Percentiles rank a stretch among this genome's conserved stretches.
These are phyloP conservation scores for Spatholobus suberectus DNA, from an alignment of 306 rosid species.

Conservation along the genomic window DNA sequence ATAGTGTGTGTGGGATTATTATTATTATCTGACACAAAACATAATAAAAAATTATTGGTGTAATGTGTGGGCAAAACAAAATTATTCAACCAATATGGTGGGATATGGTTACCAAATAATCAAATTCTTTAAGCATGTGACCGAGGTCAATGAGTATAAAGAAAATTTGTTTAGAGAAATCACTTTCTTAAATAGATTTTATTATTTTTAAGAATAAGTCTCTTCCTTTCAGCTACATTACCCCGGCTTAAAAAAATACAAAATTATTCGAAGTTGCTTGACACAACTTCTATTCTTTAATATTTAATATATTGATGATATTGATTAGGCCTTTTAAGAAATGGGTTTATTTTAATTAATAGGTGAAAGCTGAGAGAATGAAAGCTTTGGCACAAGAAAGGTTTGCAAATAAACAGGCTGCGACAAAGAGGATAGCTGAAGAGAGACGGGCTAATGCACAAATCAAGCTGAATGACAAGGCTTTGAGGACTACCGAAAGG, in stretches of 20 bases:
- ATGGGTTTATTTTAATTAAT: not conserved
- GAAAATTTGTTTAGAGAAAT: too few species aligned
- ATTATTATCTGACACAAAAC: not conserved
- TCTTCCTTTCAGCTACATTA: too few species aligned
- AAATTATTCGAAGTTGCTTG: not conserved
- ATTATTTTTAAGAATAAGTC: too few species aligned
- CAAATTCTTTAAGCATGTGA: not conserved
- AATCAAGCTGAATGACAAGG: constrained; percentile 78
- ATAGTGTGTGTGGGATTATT: not conserved
- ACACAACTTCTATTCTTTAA: not conserved
- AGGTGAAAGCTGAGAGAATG: constrained; percentile 93
- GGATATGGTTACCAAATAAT: not conserved
- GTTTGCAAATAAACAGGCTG: constrained; percentile 69
- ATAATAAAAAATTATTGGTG: not conserved
- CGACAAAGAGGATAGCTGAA: constrained; percentile 81
- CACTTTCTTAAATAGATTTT: too few species aligned
- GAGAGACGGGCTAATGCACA: constrained; percentile 86
- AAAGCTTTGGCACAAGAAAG: constrained; percentile 81
- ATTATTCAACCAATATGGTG: not conserved
- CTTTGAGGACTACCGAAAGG: constrained; percentile 73
- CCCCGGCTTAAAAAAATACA: not conserved
- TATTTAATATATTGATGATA: not conserved
- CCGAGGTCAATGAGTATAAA: too few species aligned
- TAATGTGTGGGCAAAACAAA: not conserved
- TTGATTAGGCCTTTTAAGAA: not conserved